Conservation (phyloP, 2,329 filamentous ascomycete genomes). For the Phialophora verrucosa region DNA sequence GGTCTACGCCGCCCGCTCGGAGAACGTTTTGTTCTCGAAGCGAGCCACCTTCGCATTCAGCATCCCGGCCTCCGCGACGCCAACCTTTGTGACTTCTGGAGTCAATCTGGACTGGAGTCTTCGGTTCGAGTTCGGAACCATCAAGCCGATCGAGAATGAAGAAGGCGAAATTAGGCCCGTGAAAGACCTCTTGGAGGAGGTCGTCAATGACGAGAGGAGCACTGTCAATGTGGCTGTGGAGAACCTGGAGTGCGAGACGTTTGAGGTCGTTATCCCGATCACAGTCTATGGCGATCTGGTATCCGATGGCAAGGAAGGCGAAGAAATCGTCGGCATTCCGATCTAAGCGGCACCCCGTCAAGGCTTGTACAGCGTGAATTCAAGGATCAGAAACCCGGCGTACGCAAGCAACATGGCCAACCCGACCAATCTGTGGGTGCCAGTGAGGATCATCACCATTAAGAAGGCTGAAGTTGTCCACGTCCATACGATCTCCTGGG, state of each 20-base stretch:
- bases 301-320: conserved; percentile 45
- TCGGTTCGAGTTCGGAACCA: conserved; percentile 89
- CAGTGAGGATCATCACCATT: conserved; percentile 14
- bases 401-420: conserved; percentile 44
- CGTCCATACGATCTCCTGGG: conserved; percentile 16
- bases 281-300: conserved; percentile 72
- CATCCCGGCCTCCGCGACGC: conserved; percentile 82
- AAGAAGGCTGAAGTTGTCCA: conserved; percentile 18
- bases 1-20: conserved; percentile 76
- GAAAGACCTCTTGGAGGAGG: conserved; percentile 73
- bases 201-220: conserved; percentile 78
- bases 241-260: conserved; percentile 81
- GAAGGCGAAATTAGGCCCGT: conserved; percentile 45
- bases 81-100: conserved; percentile 89
- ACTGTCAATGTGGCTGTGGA: conserved; percentile 78
- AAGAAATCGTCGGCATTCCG: conserved; percentile 39
- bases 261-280: conserved; percentile 85
- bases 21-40: conserved; percentile 80
- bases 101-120: conserved; percentile 88
- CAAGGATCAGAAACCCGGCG: conserved; percentile 45
- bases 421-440: conserved; percentile 35
- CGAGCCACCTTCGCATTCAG: conserved; percentile 80
- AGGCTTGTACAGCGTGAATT: conserved; percentile 41
- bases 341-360: conserved; percentile 34
- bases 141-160: conserved; percentile 51